A percentile compares a stretch with the other conserved stretches of the same genome.
These are phyloP conservation scores for Eucalyptus microcorys DNA, from an alignment of 345 rosid genomes.

Conservation along the genomic window DNA sequence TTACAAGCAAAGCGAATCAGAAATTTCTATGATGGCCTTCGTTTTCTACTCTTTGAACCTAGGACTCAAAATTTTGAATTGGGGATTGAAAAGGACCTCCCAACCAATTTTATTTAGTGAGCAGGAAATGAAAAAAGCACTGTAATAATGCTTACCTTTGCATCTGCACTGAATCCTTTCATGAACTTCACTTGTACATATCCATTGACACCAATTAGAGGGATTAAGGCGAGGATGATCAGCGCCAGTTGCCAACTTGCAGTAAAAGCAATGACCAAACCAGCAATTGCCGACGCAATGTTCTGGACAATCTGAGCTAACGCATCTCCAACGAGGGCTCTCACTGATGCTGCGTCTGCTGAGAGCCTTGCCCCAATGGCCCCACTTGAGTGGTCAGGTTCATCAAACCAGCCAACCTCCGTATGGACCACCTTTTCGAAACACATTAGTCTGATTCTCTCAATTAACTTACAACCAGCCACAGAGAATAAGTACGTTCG, in stretches of 20 bases:
- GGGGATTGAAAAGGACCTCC: neutral
- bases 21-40: neutral
- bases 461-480: conserved; percentile 57
- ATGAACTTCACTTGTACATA: conserved; percentile 45
- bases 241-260: conserved; percentile 70
- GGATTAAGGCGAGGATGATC: conserved; percentile 46
- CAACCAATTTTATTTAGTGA: neutral
- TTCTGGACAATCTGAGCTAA: conserved; percentile 56
- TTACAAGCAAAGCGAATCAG: neutral
- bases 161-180: conserved; percentile 70
- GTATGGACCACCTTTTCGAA: conserved; percentile 74
- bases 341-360: conserved; percentile 64
- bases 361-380: conserved; percentile 82
- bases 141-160: conserved; percentile 38
- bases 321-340: conserved; percentile 72
- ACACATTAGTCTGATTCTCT: conserved; percentile 53
- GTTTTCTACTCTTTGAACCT: neutral
- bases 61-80: neutral
- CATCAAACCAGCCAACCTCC: conserved; percentile 93
- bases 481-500: conserved; percentile 50
- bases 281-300: conserved; percentile 41
- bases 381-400: conserved; percentile 63
- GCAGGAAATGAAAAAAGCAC: neutral
- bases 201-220: conserved; percentile 54
- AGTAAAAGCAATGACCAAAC: conserved; percentile 59